Evolutionary conservation across 805 yeast genomes (phyloP).

Genomic region (Candida ascalaphidarum): DNA sequence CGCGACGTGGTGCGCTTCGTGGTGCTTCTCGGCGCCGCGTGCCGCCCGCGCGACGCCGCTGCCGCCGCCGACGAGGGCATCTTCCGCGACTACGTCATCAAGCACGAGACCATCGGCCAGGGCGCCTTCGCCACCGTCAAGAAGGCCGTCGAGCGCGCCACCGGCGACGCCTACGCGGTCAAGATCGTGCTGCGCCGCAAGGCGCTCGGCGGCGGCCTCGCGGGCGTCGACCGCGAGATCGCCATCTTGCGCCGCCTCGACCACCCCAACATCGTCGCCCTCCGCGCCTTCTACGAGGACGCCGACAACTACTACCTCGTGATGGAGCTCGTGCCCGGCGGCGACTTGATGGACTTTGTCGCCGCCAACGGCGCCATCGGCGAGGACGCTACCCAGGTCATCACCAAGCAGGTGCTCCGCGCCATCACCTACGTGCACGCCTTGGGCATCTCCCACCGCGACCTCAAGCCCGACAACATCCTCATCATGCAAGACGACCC

Average conservation of each 20-base stretch:
- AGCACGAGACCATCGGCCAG: slow-evolving; percentile 84
- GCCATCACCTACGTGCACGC: slow-evolving; percentile 86
- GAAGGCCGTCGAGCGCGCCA: slow-evolving; percentile 75
- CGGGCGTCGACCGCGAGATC: slow-evolving; percentile 81
- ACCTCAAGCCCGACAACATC: slow-evolving; percentile 92
- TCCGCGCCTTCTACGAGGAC: slow-evolving; percentile 84
- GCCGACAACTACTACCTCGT: slow-evolving; percentile 72
- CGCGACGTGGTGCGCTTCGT: slow-evolving; percentile 53
- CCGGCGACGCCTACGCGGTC: slow-evolving; percentile 85
- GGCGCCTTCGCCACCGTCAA: slow-evolving; percentile 98
- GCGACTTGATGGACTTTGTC: slow-evolving; percentile 96
- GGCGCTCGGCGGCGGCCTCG: slow-evolving; percentile 51
- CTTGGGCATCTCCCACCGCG: slow-evolving; percentile 91
- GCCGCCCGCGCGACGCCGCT: slow-evolving; percentile 22
- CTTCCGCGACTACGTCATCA: slow-evolving; percentile 61
- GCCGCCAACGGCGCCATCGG: slow-evolving; percentile 88
- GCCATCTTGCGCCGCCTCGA: slow-evolving; percentile 68
- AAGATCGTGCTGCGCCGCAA: slow-evolving; percentile 82
- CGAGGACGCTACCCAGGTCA: slow-evolving; percentile 83
- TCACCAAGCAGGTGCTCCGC: slow-evolving; percentile 72
- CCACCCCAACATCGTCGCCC: slow-evolving; percentile 78
- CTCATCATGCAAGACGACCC: slow-evolving; percentile 88
- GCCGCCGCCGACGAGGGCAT: slow-evolving; percentile 43
- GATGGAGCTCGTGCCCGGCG: slow-evolving; percentile 95
- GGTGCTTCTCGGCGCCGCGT: slow-evolving; percentile 37